These are phyloP conservation scores for Lippia alba DNA, from an alignment of 305 asterid genomes.

Conservation along the genomic window DNA sequence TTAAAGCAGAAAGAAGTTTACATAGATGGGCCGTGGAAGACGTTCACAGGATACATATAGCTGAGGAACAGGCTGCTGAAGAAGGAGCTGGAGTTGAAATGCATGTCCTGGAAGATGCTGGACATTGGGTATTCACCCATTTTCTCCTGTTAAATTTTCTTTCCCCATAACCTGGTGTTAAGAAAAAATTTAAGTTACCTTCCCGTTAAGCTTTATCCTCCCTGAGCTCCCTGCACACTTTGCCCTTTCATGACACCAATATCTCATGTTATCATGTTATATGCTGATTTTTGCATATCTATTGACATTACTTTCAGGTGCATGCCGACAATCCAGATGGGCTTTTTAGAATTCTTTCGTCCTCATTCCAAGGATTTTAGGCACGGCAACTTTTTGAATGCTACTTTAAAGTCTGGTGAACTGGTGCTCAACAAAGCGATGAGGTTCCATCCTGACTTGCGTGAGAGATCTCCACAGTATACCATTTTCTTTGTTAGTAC, in stretches of 20 bases:
- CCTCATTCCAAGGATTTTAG: constrained; percentile 90
- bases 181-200: background rate
- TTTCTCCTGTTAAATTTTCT: constrained; percentile 21
- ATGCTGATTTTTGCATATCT: background rate
- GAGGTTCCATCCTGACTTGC: constrained; percentile 1
- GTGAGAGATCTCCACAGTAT: constrained; percentile 9
- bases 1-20: constrained; percentile 95
- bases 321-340: constrained; percentile 99
- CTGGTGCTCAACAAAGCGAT: background rate
- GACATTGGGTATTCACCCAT: constrained; percentile 82
- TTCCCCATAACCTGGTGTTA: background rate
- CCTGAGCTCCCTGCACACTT: background rate
- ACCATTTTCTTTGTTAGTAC: background rate
- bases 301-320: constrained; percentile 55
- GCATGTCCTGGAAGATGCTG: constrained; percentile 99
- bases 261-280: background rate
- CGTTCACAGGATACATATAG: constrained; percentile 82
- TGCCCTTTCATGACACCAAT: background rate
- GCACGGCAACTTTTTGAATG: background rate
- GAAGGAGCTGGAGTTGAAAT: constrained; percentile 98
- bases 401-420: background rate
- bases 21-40: constrained; percentile 98
- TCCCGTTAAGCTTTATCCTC: background rate
- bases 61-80: constrained; percentile 92
- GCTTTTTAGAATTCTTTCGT: constrained; percentile 83